A percentile compares a stretch with the other conserved stretches of the same genome.
These are phyloP conservation scores for Mesembryanthemum crystallinum DNA, from an alignment of 148 eudicot genomes.

Conservation along the genomic window DNA sequence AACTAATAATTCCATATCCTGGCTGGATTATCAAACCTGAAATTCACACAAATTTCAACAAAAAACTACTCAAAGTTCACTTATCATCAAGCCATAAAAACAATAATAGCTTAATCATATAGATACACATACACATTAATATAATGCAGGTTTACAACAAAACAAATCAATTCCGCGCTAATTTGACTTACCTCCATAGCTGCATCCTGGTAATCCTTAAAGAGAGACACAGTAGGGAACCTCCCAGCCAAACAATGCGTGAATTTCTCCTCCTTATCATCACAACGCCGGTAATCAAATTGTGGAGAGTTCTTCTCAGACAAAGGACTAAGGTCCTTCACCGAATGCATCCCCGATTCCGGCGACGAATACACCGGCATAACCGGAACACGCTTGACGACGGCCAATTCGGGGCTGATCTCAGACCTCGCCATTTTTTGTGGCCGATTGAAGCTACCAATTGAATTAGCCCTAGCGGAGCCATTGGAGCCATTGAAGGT, in stretches of 20 bases:
- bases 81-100: too few species aligned
- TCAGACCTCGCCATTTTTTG: constrained; percentile 43
- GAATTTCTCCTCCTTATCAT: constrained; percentile 28
- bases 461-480: constrained; percentile 1
- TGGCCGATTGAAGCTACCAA: constrained; percentile 33
- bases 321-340: constrained; percentile 33
- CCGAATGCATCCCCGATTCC: constrained; percentile 22
- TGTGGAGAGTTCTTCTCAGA: constrained; percentile 29
- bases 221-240: constrained; percentile 72
- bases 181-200: constrained; percentile 67
- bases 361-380: constrained; percentile 36
- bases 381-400: constrained; percentile 48
- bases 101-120: too few species aligned
- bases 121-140: too few species aligned
- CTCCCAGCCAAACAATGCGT: constrained; percentile 69
- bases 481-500: background rate
- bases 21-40: too few species aligned
- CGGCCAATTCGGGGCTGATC: constrained; percentile 31
- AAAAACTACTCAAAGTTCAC: too few species aligned
- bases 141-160: too few species aligned
- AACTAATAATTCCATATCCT: background rate
- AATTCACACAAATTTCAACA: too few species aligned
- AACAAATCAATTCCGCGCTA: background rate
- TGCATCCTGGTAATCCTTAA: constrained; percentile 82
- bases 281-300: constrained; percentile 25